These are phyloP conservation scores for Ceratobasidium sp. DNA, from an alignment of 1,284 basidiomycete genomes.

Conservation along the genomic window DNA sequence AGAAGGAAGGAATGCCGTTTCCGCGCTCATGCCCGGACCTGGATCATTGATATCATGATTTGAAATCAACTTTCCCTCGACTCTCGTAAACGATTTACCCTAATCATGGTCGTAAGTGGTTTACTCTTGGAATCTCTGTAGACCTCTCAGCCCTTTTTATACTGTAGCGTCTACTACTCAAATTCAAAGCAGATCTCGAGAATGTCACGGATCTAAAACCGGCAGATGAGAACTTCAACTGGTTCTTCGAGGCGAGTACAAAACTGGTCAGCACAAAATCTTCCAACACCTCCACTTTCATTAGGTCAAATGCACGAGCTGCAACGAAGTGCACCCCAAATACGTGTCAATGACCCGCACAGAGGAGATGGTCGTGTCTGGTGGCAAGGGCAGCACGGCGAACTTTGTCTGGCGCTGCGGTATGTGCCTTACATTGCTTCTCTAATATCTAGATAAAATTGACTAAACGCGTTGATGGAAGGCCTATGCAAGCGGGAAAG, in stretches of 20 bases:
- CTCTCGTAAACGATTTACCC: neutral
- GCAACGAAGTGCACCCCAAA: slow-evolving; percentile 74
- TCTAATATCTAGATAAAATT: neutral
- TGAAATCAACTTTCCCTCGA: slow-evolving; percentile 8
- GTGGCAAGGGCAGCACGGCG: slow-evolving; percentile 68
- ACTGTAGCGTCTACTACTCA: slow-evolving; percentile 18
- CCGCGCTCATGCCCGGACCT: neutral
- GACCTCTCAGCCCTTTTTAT: neutral
- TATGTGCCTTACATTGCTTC: neutral
- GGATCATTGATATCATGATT: slow-evolving; percentile 1
- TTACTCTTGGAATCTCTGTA: neutral
- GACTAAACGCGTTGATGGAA: neutral
- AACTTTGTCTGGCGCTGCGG: slow-evolving; percentile 80
- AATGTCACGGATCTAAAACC: slow-evolving; percentile 73
- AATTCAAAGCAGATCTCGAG: slow-evolving; percentile 66
- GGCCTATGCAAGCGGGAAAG: slow-evolving; percentile 72
- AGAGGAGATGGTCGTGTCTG: slow-evolving; percentile 68
- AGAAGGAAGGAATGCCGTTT: neutral
- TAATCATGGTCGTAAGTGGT: slow-evolving; percentile 25
- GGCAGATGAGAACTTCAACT: slow-evolving; percentile 69
- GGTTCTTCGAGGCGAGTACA: slow-evolving; percentile 68
- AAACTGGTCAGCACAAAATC: neutral
- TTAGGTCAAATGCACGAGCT: slow-evolving; percentile 79
- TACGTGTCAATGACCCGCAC: slow-evolving; percentile 68
- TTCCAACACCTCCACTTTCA: neutral